phyloP scores from a whole-genome alignment of 2,329 filamentous ascomycete species.

The Xylaria sp. region DNA sequence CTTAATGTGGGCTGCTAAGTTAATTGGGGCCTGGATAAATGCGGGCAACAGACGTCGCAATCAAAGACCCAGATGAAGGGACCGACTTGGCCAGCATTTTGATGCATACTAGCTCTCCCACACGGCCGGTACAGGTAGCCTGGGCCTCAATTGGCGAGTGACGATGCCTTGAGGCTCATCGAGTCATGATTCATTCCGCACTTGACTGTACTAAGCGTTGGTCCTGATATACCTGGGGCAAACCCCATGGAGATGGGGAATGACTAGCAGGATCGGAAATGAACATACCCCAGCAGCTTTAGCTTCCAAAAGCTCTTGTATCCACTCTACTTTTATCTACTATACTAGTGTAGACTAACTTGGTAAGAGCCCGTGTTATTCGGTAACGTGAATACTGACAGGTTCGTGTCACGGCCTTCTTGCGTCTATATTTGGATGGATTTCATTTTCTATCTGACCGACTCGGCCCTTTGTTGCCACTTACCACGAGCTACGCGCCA shows the following conservation, averaged over 20 bases:
- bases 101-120: background rate
- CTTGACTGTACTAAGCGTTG: conserved; percentile 14
- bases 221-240: conserved; percentile 12
- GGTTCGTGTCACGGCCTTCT: background rate
- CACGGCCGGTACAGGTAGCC: background rate
- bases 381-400: background rate
- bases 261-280: background rate
- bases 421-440: conserved; percentile 16
- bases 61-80: conserved; percentile 8
- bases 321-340: background rate
- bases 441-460: conserved; percentile 7
- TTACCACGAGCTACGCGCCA: conserved; percentile 2
- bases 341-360: background rate
- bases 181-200: conserved; percentile 1
- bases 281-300: background rate
- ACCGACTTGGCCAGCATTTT: background rate
- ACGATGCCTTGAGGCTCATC: background rate
- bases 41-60: conserved; percentile 12
- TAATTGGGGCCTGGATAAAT: conserved; percentile 16
- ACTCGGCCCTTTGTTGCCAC: conserved; percentile 9
- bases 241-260: conserved; percentile 4
- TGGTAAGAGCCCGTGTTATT: background rate
- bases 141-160: too few relatives aligned
- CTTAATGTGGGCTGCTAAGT: background rate
- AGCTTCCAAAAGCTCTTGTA: background rate